Percentiles rank a stretch among this genome's conserved stretches.
Conservation (phyloP, 805 yeast genomes). For the Cyberlindnera americana region DNA sequence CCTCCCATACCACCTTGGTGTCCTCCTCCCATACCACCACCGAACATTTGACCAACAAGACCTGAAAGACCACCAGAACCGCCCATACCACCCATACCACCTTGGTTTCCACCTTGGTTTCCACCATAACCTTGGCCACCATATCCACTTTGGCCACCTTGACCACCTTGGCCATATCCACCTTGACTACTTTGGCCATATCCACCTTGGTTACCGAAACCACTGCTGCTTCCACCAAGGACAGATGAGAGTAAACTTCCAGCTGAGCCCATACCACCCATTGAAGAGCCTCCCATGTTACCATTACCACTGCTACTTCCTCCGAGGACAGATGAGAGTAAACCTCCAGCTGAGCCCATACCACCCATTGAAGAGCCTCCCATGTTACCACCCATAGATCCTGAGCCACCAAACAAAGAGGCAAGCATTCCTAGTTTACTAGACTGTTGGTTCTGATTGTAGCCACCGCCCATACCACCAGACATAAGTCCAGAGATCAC, state of each 20-base stretch:
- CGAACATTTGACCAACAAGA: not conserved
- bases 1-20: not conserved
- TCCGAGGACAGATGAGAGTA: slow-evolving; percentile 15
- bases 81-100: not conserved
- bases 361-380: slow-evolving; percentile 6
- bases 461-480: slow-evolving; percentile 19
- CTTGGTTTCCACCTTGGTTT: not conserved
- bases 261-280: slow-evolving; percentile 11
- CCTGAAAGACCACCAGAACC: not conserved
- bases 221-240: slow-evolving; percentile 9
- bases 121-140: slow-evolving; percentile 5
- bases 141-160: slow-evolving; percentile 7
- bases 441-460: slow-evolving; percentile 11
- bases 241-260: slow-evolving; percentile 13
- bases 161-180: not conserved
- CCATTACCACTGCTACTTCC: not conserved
- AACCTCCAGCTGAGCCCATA: slow-evolving; percentile 13
- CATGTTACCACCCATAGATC: slow-evolving; percentile 3
- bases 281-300: not conserved
- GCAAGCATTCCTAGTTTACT: slow-evolving; percentile 10
- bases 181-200: no score
- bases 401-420: slow-evolving; percentile 8
- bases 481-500: slow-evolving; percentile 22
- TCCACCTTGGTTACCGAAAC: not conserved
- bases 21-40: not conserved